Base-by-base conservation (phyloP, 2,329 filamentous ascomycete species). In the Neofusicoccum kwambonambiense region DNA sequence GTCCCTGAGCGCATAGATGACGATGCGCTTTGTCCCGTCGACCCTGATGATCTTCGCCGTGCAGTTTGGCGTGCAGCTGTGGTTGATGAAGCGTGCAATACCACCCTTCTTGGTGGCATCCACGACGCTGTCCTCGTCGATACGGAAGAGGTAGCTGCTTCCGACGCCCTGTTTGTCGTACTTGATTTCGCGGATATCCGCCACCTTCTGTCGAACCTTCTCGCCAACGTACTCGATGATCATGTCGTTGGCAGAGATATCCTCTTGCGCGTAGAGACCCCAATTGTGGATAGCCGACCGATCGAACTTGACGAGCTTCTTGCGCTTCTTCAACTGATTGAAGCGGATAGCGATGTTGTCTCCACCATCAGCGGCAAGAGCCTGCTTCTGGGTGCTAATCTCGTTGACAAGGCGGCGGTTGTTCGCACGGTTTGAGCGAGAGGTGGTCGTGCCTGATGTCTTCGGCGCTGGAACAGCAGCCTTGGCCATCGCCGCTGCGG, bases 171-270 rank as follows among this genome's bases (percentile, higher is more conserved):
- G 97, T 82, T 95, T 94, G 68, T 97, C 87, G 77, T 99, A 99
- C 66, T 90, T 88, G 69, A 89, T 87, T 81, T 99, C 95, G 64
- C 95, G 90, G 75, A 98, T 88, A 78, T 99, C 95, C n/a, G 95
- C 93, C 66, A 99, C 95, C 74, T 96, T 92, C 78, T 99, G 95
- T 65, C 95, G 88, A 42, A 99, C 93, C 77, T 97, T 95, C 80
- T 99, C 95, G 67, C 95, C 95, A 11, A 99, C 95, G 75, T 99
- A 99, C 80, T 99, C 95, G 74, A 99, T 99, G 76, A 99, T 99
- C 93, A 99, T 97, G 79, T 99, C 95, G 77, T 97, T 96, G 76
- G 94, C 93, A 66, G 90, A 87, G 68, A 99, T 99, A 74, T 96
- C 95, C 79, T 99, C 95, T 84, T 97, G 94, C 3, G 95, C 93